These are phyloP conservation scores for Chrysopogon serrulatus DNA, from an alignment of 176 grass and related monocot genomes.

Conservation along the genomic window DNA sequence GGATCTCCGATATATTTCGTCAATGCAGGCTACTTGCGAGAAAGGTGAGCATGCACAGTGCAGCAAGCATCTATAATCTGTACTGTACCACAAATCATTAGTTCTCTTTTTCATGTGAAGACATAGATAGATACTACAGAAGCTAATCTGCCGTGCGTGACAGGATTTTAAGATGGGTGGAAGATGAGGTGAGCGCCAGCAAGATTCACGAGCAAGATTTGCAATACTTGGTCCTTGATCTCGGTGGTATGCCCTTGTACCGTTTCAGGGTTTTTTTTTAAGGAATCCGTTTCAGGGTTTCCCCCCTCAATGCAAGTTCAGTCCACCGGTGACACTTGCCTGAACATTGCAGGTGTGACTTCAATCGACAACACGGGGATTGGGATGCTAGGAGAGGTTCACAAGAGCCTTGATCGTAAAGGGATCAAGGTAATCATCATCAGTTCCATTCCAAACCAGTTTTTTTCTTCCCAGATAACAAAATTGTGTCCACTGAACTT, in stretches of 20 bases:
- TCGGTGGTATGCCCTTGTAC: slow-evolving; percentile 48
- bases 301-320: no score
- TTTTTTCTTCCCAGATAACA: neutral
- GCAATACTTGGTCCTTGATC: slow-evolving; percentile 60
- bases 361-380: slow-evolving; percentile 82
- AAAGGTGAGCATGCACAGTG: slow-evolving; percentile 45
- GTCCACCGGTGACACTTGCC: neutral
- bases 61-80: neutral
- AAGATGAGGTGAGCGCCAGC: slow-evolving; percentile 45
- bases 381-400: slow-evolving; percentile 63
- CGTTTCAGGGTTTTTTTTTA: neutral
- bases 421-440: slow-evolving; percentile 47
- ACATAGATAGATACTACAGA: neutral
- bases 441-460: neutral
- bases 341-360: slow-evolving; percentile 54
- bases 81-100: neutral
- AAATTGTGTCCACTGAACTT: neutral
- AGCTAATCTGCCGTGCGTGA: neutral
- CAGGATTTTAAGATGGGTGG: slow-evolving; percentile 93
- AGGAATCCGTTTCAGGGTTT: no score
- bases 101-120: neutral
- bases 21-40: slow-evolving; percentile 72
- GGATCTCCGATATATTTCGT: slow-evolving; percentile 80
- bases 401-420: slow-evolving; percentile 55
- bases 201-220: slow-evolving; percentile 50